Evolutionary conservation across 192 early-diverging fungal species (phyloP).

Genomic region (Tieghemiomyces parasiticus): DNA sequence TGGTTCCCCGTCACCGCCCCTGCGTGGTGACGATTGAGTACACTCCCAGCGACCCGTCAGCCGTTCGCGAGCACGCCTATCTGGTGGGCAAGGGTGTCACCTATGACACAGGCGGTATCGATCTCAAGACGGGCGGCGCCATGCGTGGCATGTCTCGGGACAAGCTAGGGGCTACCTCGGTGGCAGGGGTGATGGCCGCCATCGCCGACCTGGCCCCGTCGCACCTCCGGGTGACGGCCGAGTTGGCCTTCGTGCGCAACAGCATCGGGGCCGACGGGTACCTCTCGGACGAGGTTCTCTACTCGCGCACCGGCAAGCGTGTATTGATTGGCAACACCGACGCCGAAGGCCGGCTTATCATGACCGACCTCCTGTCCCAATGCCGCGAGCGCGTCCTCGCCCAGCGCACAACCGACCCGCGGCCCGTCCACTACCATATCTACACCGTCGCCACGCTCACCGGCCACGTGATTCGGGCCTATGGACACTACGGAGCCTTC

Average conservation of each 20-base stretch:
- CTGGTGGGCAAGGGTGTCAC: conserved; percentile 86
- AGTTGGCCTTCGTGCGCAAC: conserved; percentile 69
- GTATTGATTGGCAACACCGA: conserved; percentile 77
- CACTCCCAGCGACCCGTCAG: conserved; percentile 43
- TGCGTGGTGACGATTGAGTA: conserved; percentile 52
- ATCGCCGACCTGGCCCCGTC: conserved; percentile 44
- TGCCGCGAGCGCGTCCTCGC: conserved; percentile 58
- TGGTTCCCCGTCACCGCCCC: conserved; percentile 48
- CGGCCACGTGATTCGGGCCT: conserved; percentile 65
- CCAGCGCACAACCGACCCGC: conserved; percentile 27
- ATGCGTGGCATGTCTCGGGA: conserved; percentile 87
- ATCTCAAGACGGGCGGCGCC: conserved; percentile 63
- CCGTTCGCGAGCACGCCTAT: conserved; percentile 63
- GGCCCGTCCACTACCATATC: conserved; percentile 32
- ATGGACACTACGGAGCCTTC: conserved; percentile 56
- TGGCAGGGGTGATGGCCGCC: conserved; percentile 69
- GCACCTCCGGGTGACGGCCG: conserved; percentile 50
- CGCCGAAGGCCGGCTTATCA: conserved; percentile 82
- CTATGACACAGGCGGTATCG: conserved; percentile 80
- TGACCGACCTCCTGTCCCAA: conserved; percentile 61
- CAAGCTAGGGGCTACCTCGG: conserved; percentile 74
- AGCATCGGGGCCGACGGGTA: conserved; percentile 64
- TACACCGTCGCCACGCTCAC: conserved; percentile 82
- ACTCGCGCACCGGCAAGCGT: conserved; percentile 57
- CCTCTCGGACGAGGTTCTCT: conserved; percentile 69